phyloP scores from a whole-genome alignment of 2,329 filamentous ascomycete genomes.

The Periconia macrospinosa region DNA sequence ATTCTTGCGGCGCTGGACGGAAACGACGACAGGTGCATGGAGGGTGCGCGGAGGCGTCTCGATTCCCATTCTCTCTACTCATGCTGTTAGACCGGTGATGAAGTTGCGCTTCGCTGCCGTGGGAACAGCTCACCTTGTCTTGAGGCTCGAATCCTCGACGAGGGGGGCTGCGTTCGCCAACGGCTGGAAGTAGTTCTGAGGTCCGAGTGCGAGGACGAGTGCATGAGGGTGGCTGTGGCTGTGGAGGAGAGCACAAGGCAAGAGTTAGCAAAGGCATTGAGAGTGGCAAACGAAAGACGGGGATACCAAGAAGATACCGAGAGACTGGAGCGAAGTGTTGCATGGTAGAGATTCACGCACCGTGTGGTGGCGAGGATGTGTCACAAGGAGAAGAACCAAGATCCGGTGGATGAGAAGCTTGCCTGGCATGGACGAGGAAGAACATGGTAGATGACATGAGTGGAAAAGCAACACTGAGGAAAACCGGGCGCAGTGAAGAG shows the following conservation, averaged over 20 bases:
- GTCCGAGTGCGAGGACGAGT: neutral
- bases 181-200: neutral
- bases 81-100: constrained; percentile 8
- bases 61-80: neutral
- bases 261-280: neutral
- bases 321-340: neutral
- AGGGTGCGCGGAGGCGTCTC: neutral
- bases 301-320: neutral
- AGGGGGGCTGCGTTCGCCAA: neutral
- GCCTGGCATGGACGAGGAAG: neutral
- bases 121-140: neutral
- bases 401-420: neutral
- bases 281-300: neutral
- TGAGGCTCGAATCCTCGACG: neutral
- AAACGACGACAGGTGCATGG: constrained; percentile 2
- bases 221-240: neutral
- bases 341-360: neutral
- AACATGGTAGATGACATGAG: neutral
- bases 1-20: neutral
- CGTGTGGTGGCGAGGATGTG: neutral
- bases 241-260: neutral
- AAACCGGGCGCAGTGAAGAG: neutral
- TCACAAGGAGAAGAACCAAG: neutral
- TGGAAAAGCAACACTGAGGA: neutral
- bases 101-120: constrained; percentile 1